Conservation (phyloP, 257 asterid genomes). For the Craterostigma plantagineum region DNA sequence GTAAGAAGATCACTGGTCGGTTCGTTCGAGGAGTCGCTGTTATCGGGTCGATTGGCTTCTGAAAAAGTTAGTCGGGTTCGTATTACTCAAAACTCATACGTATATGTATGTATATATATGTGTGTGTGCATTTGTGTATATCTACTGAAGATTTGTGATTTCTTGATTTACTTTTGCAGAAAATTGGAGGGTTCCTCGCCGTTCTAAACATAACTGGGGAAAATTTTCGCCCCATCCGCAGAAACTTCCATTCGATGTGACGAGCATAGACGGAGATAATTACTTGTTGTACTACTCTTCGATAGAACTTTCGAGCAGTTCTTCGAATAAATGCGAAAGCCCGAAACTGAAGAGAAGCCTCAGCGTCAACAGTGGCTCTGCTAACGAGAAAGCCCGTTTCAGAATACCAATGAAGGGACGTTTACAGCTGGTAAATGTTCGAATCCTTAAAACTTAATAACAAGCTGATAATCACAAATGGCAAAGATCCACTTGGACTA, state of each 20-base stretch:
- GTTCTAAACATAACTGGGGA: constrained; percentile 79
- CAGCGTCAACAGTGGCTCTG: constrained; percentile 36
- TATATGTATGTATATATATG: not conserved
- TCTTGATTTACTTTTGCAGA: constrained; percentile 23
- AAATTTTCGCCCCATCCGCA: constrained; percentile 70
- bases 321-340: no score
- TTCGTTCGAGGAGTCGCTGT: constrained; percentile 82
- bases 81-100: not conserved
- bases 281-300: constrained; percentile 73
- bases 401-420: constrained; percentile 83
- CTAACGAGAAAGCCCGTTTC: constrained; percentile 35
- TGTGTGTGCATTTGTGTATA: no score
- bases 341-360: constrained; percentile 52
- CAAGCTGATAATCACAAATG: no score
- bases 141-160: no score
- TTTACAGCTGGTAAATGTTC: constrained; percentile 44
- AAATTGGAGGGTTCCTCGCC: constrained; percentile 83
- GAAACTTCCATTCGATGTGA: constrained; percentile 77
- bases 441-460: no score
- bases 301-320: constrained; percentile 41
- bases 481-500: no score
- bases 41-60: constrained; percentile 82
- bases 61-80: constrained; percentile 52
- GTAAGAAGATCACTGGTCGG: constrained; percentile 80
- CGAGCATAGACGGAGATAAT: constrained; percentile 75